A percentile compares a stretch with the other conserved stretches of the same genome.
Conservation (phyloP, 148 eudicot species). For the Cornus controversa region DNA sequence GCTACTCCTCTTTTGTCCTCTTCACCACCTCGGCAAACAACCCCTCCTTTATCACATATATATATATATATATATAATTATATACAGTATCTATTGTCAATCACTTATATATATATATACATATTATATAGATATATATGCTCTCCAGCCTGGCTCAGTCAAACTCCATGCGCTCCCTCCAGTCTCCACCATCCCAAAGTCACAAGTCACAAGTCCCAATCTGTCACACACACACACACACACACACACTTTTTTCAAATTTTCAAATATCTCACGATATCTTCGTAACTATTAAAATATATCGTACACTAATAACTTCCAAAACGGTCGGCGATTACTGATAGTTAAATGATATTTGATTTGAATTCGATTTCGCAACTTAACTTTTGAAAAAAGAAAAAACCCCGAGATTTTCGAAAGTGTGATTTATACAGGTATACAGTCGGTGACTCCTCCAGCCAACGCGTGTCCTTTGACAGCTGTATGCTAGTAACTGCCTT, state of each 20-base stretch:
- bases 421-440: slow-evolving; percentile 16
- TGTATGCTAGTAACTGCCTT: slow-evolving; percentile 45
- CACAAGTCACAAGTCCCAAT: neutral
- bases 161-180: slow-evolving; percentile 26
- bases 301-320: slow-evolving; percentile 24
- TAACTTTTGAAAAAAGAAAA: neutral
- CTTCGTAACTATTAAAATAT: no score
- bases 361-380: neutral
- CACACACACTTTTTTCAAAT: neutral
- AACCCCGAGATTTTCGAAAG: slow-evolving; percentile 23
- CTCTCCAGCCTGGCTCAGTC: slow-evolving; percentile 47
- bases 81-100: no score
- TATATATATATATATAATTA: no score
- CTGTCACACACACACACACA: neutral
- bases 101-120: no score
- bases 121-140: neutral
- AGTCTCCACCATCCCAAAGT: no score
- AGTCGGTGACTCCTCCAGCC: neutral
- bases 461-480: slow-evolving; percentile 63
- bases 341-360: neutral
- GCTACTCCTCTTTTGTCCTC: slow-evolving; percentile 21
- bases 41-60: no score
- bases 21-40: slow-evolving; percentile 14
- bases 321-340: slow-evolving; percentile 41
- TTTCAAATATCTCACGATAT: no score